Evolutionary conservation across 176 grass and related monocot species (phyloP), one percentile per base, ranked within the genome.

Genomic region (Microstegium vimineum): DNA sequence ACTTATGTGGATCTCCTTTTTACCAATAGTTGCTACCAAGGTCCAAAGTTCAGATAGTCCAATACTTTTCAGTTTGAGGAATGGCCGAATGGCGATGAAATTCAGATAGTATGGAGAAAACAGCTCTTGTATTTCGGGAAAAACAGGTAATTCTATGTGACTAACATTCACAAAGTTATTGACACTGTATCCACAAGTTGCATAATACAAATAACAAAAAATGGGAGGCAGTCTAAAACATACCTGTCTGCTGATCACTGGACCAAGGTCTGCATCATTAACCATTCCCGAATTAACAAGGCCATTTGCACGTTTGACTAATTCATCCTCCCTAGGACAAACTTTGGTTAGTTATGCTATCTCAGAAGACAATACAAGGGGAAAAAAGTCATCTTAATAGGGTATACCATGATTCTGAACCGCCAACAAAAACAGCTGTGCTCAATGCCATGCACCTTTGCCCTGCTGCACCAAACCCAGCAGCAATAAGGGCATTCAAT

Each of bases 391-490:
- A 73, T 60, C 5, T 36, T 25, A 61, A 52, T 36, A 81, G 52
- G 40, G 83, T 83, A 83, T 63, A 98, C 95, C 95, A 98, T 86
- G 84, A 32, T 90, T 95, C 87, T 90, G 95, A 95, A 56, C 87
- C 95, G 64, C 92, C 95, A 85, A 98, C 95, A 90, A 95, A 93
- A 62, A 98, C 90, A 69, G 76, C 92, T 86, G 95, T 98, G 82
- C 95, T 98, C 74, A 98, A 91, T 82, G 95, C 95, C 95, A 98
- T 98, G 74, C 95, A 98, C 79, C 95, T 95, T 87, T 98, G 95
- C 38, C 95, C 95, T 4, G 95, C 95, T 62, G 92, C 95, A 85
- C 95, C 95, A 77, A 98, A 98, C 79, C 95, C 95, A 84, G 95
- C 95, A 95, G 95, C 92, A 76, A 91, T 75, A 69, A 98, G 89